Base-by-base conservation (phyloP, 768 basidiomycete genomes). In the Naematelia aurantialba region DNA sequence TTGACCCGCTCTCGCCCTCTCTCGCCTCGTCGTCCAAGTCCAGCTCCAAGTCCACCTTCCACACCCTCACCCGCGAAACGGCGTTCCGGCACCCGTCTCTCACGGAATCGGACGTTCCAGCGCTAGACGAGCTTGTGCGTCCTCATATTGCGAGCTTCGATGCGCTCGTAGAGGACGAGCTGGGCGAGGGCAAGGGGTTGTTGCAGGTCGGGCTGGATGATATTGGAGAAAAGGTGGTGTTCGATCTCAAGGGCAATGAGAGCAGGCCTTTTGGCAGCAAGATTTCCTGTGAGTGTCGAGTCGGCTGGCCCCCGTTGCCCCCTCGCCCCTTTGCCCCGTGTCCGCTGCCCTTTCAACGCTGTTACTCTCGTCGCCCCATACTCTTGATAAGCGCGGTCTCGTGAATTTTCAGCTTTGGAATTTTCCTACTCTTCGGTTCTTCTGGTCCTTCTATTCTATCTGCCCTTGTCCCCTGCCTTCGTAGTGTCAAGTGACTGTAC, bases 71-170 rank as follows among this genome's bases (percentile, higher is more conserved):
- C 26, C 83, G 93, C 56, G 91, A 96, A 79, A 79, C 84, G 5
- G 76, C 81, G 3, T 96, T 96, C 79, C 82, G 83, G 76, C 81
- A 85, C 58, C 96, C 94, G 0, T 82, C 87, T 25, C 81, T 82
- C 65, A 78, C 83, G 44, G 84, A 83, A 21, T 83, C 88, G 22
- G 84, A 85, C 12, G 85, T 89, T 64, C 85, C 85, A 19, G 88
- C 89, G 54, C 81, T 98, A 60, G 90, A 96, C 67, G 89, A 94
- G 78, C 89, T 97, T 69, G 91, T 97, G 55, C 80, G 84, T 22
- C 94, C 96, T 4, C 93, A 97, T 75, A 84, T 98, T 62, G 89
- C 97, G 76, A 91, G 89, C 39, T 98, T 99, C 82, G 94, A 98
- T 78, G 87, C 91, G 14, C 83, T 99, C 25, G 93, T 97, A 76